A percentile compares a stretch with the other conserved stretches of the same genome.
phyloP scores from a whole-genome alignment of 208 protist genomes.

The Acanthamoeba divionensis region DNA sequence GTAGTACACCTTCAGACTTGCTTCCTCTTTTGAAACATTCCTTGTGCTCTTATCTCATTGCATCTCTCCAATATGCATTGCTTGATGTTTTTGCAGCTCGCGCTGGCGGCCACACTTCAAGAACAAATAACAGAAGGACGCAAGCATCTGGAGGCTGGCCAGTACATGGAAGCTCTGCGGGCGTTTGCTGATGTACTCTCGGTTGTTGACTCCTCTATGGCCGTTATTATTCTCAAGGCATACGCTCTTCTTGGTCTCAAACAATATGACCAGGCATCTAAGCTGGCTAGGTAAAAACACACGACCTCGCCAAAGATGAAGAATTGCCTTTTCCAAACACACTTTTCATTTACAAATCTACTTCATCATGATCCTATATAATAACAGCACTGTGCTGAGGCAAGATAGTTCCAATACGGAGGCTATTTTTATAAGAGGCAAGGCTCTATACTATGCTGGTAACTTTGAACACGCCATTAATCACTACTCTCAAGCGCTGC shows the following conservation, averaged over 20 bases:
- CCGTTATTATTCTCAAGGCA: constrained; percentile 6
- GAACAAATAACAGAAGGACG: not conserved
- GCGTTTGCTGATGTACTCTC: constrained; percentile 49
- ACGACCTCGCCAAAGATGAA: not conserved
- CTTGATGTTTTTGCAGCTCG: not conserved
- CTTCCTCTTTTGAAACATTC: not conserved
- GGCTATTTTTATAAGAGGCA: constrained; percentile 45
- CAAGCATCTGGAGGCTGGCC: not conserved
- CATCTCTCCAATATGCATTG: not conserved
- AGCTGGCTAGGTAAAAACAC: constrained; percentile 36
- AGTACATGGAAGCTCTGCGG: not conserved
- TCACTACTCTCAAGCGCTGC: constrained; percentile 57
- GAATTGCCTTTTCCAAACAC: not conserved
- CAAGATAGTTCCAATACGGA: constrained; percentile 62
- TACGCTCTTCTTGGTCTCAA: constrained; percentile 33
- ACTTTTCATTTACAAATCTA: not conserved
- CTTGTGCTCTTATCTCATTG: not conserved
- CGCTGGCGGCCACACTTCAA: not conserved
- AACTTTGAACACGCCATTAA: constrained; percentile 37
- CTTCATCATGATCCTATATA: constrained; percentile 8
- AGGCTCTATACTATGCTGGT: constrained; percentile 55
- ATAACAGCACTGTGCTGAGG: constrained; percentile 48
- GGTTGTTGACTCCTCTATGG: not conserved
- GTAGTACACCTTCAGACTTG: not conserved
- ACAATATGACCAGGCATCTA: constrained; percentile 55